Base-by-base conservation (phyloP, 176 grass and related monocot genomes). In the Pontederia crassipes region DNA sequence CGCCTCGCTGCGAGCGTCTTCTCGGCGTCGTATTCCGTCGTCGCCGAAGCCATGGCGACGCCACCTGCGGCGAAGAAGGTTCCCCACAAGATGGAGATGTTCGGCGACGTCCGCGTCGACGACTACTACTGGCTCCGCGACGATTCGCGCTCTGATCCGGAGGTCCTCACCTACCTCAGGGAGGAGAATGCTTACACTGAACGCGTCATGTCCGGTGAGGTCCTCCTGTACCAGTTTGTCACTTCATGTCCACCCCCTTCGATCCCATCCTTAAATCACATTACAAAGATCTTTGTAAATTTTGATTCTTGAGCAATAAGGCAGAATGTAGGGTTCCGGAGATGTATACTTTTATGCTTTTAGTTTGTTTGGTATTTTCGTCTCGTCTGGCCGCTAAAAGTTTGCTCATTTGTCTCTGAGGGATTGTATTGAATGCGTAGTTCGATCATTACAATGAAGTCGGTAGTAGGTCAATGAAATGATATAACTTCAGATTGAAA, bases 91-190 rank as follows among this genome's bases (percentile, higher is more conserved):
- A 88, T 95, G 78, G 72, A 72, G 16, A 55, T 90, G 40, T 82
- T 90, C 65, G 83, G 86, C 29, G 86, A 95, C 27, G 77, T 84
- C 50, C 91, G 91, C 49, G 66, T 87, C 16, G 86, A 90, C 66
- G 56, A 84, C 66, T 95, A 90, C 83, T 95, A 95, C 70, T 95
- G 91, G 91, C 80, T 95, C 70, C 91, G 91, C 58, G 83, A 90
- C 54, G 83, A 95, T 74, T 77, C 82, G 60, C 80, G 90, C 66
- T 54, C 81, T 65, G 68, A 90, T 24, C 75, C 90, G 26, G 68
- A 77, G 28, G 77, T 95, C 11, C 68, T 95, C 56, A 59, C 80
- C 29, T 73, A 90, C 61, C 83, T 95, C 77, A 72, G 78, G 62
- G 80, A 78, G 67, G 91, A 95, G 80, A 95, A 90, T 65, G 60